Evolutionary conservation across 2,329 filamentous ascomycete genomes (phyloP), one percentile per base, ranked within the genome.

Genomic region (Neurospora sp.): DNA sequence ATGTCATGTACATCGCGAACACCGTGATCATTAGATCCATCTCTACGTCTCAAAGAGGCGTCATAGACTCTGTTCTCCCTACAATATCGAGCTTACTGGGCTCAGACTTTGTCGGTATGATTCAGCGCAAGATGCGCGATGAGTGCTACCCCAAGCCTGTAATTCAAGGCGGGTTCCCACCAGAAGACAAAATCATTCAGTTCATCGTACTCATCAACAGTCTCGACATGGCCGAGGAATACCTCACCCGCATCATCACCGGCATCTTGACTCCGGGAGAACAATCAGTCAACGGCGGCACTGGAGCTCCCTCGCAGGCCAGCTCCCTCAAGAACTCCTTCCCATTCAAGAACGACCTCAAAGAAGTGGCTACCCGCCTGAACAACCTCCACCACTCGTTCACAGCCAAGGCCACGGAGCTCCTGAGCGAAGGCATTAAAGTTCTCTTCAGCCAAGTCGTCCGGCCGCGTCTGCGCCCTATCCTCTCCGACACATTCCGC

Each of bases 1-100:
- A 97, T 81, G 93, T 98, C 77, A 98, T 99, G 95, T 99, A 98
- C 81, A 97, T 99, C 75, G 92, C 97, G 78, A 97, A 96, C 78
- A 91, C 95, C 67, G 91, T 98, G 40, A 85, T 98, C 8, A 91
- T 96, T 73, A 90, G 95, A 73, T 92, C 93, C 0, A 84, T 98
- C 28, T 91, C 92, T 0, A 98, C 96, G 0, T 92, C 92, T 2
- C 94, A 97, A 78, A 85, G 89, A 74, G 86, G 90, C 19, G 89
- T 97, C 3, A 87, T 97, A 28, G 88, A 88, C 57, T 92, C 88
- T 70, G 91, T 97, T 6, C 82, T 97, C 36, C 91, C 93, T 2
- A 91, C 89, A 0, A 84, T 98, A 5, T 88, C 91, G 19, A 88
- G 93, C 40, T 90, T 99, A 0, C 86, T 99, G 4, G 89, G 91